Evolutionary conservation across 805 yeast genomes (phyloP).

Genomic region (Candida ipomoeae): DNA sequence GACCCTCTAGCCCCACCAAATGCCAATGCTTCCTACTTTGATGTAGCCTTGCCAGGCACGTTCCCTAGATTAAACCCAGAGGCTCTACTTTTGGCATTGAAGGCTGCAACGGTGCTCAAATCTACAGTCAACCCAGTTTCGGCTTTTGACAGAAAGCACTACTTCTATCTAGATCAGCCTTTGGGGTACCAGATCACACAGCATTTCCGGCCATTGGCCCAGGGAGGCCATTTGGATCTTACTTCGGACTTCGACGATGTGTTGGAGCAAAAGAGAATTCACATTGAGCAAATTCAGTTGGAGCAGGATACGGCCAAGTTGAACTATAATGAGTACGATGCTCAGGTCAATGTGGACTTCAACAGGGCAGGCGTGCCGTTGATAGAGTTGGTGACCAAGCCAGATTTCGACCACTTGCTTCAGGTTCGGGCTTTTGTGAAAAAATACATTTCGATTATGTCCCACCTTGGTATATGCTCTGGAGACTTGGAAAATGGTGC

Average conservation of each 20-base stretch:
- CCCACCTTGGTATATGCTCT: conserved; percentile 67
- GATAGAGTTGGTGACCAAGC: conserved; percentile 87
- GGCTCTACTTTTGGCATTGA: conserved; percentile 65
- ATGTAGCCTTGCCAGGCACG: conserved; percentile 87
- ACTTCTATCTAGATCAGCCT: conserved; percentile 95
- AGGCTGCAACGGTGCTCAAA: conserved; percentile 67
- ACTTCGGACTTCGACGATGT: conserved; percentile 51
- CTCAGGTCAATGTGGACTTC: conserved; percentile 56
- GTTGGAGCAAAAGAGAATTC: conserved; percentile 39
- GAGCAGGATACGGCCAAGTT: conserved; percentile 96
- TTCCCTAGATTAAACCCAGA: conserved; percentile 79
- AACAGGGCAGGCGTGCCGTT: conserved; percentile 85
- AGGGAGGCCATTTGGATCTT: conserved; percentile 55
- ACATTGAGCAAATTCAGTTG: conserved; percentile 76
- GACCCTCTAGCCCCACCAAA: conserved; percentile 48
- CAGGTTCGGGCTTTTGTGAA: conserved; percentile 76
- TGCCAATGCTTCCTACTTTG: conserved; percentile 68
- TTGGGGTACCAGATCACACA: conserved; percentile 95
- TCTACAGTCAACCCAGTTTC: conserved; percentile 54
- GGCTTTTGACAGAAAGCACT: conserved; percentile 89
- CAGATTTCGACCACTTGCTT: conserved; percentile 66
- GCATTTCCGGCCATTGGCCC: conserved; percentile 74
- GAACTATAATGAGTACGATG: conserved; percentile 43
- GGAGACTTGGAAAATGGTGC: conserved; percentile 96
- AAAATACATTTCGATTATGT: conserved; percentile 70